phyloP scores from a whole-genome alignment of 345 rosid species.

The Brassica cretica region DNA sequence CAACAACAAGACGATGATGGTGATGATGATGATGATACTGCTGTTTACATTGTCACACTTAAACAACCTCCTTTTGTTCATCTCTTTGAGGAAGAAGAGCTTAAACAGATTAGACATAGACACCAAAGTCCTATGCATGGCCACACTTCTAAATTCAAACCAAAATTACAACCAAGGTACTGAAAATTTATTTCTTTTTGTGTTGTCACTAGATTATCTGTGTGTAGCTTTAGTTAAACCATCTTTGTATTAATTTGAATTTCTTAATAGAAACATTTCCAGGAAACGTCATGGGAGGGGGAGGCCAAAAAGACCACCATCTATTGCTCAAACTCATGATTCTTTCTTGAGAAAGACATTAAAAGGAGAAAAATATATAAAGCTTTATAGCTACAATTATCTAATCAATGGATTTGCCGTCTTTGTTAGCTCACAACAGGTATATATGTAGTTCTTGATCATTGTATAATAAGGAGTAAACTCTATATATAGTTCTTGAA shows the following conservation, averaged over 20 bases:
- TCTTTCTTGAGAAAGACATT: conserved; percentile 67
- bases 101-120: conserved; percentile 37
- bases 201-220: background rate
- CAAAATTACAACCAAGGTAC: conserved; percentile 52
- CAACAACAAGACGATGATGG: conserved; percentile 37
- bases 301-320: conserved; percentile 46
- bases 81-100: conserved; percentile 41
- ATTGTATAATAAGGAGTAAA: background rate
- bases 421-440: conserved; percentile 80
- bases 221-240: background rate
- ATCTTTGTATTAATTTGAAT: background rate
- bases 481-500: background rate
- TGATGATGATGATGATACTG: conserved; percentile 46
- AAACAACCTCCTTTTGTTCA: conserved; percentile 64
- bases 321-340: conserved; percentile 71
- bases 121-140: conserved; percentile 28
- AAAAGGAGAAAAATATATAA: conserved; percentile 78
- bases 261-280: conserved; percentile 47
- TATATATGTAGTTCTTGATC: conserved; percentile 30
- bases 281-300: conserved; percentile 40
- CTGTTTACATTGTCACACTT: conserved; percentile 81
- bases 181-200: background rate
- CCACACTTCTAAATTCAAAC: conserved; percentile 38
- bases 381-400: conserved; percentile 93
- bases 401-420: conserved; percentile 91